These are phyloP conservation scores for Hypoxylon lienhwacheense DNA, from an alignment of 495 filamentous ascomycete species.

Conservation along the genomic window DNA sequence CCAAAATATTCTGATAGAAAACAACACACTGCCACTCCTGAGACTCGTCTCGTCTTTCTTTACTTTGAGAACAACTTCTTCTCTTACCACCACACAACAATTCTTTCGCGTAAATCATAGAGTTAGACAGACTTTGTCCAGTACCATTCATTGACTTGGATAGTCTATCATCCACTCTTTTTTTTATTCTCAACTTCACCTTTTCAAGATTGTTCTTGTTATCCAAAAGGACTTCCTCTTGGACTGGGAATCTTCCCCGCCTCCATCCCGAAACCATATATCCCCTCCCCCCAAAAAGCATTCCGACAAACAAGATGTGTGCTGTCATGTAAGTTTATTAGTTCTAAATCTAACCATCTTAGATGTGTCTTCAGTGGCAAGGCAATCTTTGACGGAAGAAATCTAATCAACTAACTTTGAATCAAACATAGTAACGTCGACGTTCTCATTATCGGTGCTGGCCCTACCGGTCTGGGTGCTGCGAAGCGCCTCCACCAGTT, in stretches of 20 bases:
- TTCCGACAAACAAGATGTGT: constrained; percentile 34
- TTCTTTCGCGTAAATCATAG: constrained; percentile 21
- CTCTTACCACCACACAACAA: constrained; percentile 26
- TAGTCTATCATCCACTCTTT: constrained; percentile 34
- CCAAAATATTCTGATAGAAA: constrained; percentile 38
- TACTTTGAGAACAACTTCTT: constrained; percentile 12
- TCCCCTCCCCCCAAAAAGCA: too few species aligned
- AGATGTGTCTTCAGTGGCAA: too few species aligned
- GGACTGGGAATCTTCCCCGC: constrained; percentile 20
- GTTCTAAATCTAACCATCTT: neutral
- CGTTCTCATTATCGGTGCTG: constrained; percentile 97
- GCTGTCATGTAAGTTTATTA: constrained; percentile 40
- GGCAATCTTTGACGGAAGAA: constrained; percentile 1
- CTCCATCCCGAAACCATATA: constrained; percentile 11
- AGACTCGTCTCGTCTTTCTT: constrained; percentile 1
- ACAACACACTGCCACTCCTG: constrained; percentile 28
- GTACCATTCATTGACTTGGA: constrained; percentile 32
- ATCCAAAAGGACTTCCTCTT: constrained; percentile 6
- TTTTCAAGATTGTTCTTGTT: constrained; percentile 8
- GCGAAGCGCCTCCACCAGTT: constrained; percentile 97
- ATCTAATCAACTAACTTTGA: constrained; percentile 32
- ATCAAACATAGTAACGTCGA: constrained; percentile 76
- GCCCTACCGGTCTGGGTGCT: constrained; percentile 93
- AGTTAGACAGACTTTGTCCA: constrained; percentile 33
- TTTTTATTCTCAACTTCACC: too few species aligned